Conservation (phyloP, 2,329 filamentous ascomycete genomes). For the Capronia coronata region DNA sequence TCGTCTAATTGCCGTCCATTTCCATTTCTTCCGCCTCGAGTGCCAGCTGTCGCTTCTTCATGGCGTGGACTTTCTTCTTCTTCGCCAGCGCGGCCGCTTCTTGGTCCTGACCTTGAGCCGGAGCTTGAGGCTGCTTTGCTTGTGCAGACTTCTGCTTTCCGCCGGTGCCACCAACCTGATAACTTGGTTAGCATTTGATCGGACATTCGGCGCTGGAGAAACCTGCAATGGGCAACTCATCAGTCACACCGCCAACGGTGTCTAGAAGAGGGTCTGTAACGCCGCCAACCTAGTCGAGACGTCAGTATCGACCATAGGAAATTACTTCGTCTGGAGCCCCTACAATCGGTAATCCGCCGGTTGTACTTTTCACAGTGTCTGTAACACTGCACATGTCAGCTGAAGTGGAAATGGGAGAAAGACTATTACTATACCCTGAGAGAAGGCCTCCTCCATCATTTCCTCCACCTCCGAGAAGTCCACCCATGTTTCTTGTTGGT, state of each 20-base stretch:
- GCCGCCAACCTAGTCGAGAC: background rate
- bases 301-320: too few species aligned
- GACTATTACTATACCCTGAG: background rate
- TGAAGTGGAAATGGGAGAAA: background rate
- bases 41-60: background rate
- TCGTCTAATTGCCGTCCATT: too few species aligned
- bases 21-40: background rate
- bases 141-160: background rate
- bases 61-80: background rate
- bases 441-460: background rate
- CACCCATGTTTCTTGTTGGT: too few species aligned
- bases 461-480: background rate
- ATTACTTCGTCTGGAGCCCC: background rate
- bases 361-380: background rate
- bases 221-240: background rate
- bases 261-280: background rate
- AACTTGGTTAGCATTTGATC: too few species aligned
- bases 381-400: background rate
- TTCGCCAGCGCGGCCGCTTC: background rate
- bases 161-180: background rate
- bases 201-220: too few species aligned
- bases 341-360: background rate
- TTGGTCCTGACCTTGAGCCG: background rate
- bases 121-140: background rate
- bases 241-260: background rate